Percentiles rank a stretch among this genome's conserved stretches.
Conservation (phyloP, 164 flowering plant genomes). For the Amborella trichopoda region DNA sequence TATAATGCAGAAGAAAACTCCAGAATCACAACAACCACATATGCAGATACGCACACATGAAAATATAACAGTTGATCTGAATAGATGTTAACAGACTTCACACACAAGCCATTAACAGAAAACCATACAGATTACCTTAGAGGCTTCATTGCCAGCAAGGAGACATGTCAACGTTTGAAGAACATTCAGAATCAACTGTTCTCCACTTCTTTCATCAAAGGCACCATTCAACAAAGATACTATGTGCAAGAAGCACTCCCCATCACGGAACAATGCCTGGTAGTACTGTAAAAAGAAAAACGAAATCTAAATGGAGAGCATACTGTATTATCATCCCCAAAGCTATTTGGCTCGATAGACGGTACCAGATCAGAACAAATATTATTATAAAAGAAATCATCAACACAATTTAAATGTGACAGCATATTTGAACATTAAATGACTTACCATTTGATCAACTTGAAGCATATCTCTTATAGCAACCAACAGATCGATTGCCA, state of each 20-base stretch:
- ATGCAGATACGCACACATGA: no score
- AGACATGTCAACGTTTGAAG: constrained; percentile 74
- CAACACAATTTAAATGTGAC: neutral
- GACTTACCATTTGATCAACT: constrained; percentile 49
- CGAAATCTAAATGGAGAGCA: neutral
- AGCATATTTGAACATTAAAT: no score
- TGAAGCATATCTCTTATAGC: constrained; percentile 76
- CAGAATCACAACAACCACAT: no score
- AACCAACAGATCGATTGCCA: constrained; percentile 66
- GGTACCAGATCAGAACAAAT: constrained; percentile 5
- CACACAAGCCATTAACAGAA: no score
- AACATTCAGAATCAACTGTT: constrained; percentile 69
- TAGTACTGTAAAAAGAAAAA: constrained; percentile 48
- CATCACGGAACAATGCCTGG: constrained; percentile 83
- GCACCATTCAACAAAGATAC: constrained; percentile 86
- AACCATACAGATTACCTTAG: no score
- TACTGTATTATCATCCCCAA: neutral
- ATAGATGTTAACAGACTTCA: no score
- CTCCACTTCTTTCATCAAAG: constrained; percentile 59
- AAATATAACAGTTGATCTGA: no score
- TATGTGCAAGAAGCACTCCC: constrained; percentile 94
- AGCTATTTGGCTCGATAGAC: neutral
- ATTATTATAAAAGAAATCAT: neutral
- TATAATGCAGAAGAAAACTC: no score
- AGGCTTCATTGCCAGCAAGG: constrained; percentile 59